phyloP scores from a whole-genome alignment of 2,329 filamentous ascomycete species.

The Colletotrichum salicis region DNA sequence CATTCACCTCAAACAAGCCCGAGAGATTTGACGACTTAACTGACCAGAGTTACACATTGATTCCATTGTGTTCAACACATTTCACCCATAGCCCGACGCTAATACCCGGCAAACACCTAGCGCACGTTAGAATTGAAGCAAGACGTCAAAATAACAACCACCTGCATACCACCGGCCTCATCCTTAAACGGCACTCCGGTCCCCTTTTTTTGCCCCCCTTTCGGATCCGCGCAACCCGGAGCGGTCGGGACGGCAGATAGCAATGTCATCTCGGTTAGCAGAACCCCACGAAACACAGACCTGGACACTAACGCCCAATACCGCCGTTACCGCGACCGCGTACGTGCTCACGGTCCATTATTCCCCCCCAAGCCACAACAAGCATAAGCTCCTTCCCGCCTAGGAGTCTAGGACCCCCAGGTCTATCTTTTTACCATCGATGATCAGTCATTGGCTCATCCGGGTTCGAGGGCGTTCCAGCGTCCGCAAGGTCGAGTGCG shows the following conservation, averaged over 20 bases:
- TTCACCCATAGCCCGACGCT: neutral
- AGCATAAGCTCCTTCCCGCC: neutral
- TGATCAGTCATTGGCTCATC: constrained; percentile 8
- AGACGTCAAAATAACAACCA: neutral
- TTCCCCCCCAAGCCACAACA: neutral
- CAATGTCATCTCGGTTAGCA: constrained; percentile 29
- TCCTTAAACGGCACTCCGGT: neutral
- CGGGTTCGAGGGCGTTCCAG: neutral
- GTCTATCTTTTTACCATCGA: constrained; percentile 14
- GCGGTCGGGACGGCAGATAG: neutral
- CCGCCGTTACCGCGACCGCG: neutral
- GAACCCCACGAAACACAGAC: neutral
- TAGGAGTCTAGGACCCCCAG: neutral
- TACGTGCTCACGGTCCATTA: neutral
- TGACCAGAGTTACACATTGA: neutral
- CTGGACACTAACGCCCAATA: constrained; percentile 12
- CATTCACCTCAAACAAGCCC: too few species aligned
- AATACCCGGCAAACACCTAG: neutral
- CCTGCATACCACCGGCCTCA: neutral
- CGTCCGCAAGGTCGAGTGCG: constrained; percentile 9
- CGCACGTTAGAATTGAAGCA: neutral
- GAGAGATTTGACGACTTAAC: neutral
- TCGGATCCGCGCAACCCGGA: neutral
- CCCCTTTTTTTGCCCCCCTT: neutral
- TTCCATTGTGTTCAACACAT: neutral